Percentiles rank a stretch among this genome's conserved stretches.
phyloP scores from a whole-genome alignment of 1,284 basidiomycete genomes.

The Rhodotorula sp. region DNA sequence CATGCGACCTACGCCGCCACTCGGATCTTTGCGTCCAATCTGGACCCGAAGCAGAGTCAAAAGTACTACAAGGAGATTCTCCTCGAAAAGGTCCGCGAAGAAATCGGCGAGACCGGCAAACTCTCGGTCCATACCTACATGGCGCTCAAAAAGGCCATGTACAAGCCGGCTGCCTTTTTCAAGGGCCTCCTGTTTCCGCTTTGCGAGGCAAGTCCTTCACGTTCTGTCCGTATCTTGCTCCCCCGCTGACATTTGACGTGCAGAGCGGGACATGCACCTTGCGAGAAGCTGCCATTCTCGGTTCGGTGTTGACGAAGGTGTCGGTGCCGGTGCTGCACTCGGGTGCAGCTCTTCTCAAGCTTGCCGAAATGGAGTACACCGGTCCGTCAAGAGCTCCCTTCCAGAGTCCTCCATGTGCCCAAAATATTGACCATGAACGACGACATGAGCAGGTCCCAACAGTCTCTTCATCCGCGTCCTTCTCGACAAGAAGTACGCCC shows the following conservation, averaged over 20 bases:
- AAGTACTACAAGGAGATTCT: conserved; percentile 90
- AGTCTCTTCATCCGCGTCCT: conserved; percentile 96
- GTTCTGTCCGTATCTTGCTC: too few species aligned
- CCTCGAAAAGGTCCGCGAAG: conserved; percentile 83
- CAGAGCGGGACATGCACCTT: conserved; percentile 74
- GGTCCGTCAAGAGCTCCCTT: conserved; percentile 54
- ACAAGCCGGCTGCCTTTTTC: conserved; percentile 98
- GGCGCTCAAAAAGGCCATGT: conserved; percentile 82
- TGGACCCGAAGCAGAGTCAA: conserved; percentile 95
- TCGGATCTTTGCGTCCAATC: conserved; percentile 91
- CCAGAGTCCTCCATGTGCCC: background rate
- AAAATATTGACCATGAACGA: too few species aligned
- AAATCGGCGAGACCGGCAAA: conserved; percentile 74
- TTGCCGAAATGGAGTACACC: conserved; percentile 95
- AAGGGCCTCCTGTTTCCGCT: conserved; percentile 97
- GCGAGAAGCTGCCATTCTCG: conserved; percentile 93
- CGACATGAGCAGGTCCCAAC: conserved; percentile 66
- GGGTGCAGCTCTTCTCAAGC: conserved; percentile 86
- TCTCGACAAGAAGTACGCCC: conserved; percentile 95
- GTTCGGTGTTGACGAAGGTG: conserved; percentile 85
- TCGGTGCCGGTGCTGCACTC: conserved; percentile 95
- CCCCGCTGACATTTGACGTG: background rate
- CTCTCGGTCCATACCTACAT: conserved; percentile 86
- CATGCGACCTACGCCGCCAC: conserved; percentile 94
- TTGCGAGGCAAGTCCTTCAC: conserved; percentile 65